Evolutionary conservation across 2,329 filamentous ascomycete genomes (phyloP), one percentile per base, ranked within the genome.

Genomic region (Claviceps paspali): DNA sequence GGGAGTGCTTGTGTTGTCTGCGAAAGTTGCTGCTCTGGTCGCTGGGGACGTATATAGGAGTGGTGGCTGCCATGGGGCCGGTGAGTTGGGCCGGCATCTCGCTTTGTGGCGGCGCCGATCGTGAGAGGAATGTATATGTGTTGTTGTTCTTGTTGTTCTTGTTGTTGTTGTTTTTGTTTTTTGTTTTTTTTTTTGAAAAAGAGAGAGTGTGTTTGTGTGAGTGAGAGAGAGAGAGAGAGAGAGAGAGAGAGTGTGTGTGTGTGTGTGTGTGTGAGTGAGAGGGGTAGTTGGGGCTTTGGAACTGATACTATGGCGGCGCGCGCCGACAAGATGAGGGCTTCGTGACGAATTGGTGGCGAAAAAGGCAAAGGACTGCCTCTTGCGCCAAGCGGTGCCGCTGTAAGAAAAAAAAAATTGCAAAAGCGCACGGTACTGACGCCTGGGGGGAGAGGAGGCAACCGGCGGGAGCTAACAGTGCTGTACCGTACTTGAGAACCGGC

Each of bases 1-100:
- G 63, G 29, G 71, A 73, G 53, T 76, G 71, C 47, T 76, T 76
- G 55, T 76, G 71, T 43, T 67, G 62, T 48, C 56, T 61, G 47
- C 53, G 55, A 39, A 54, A 49, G 38, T 48, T 52, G 41, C 50
- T 53, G 42, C 48, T 45, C 44, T 58, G 55, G 41, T 61, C 55
- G 48, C 50, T 51, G 39, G 50, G 47, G 44, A 60, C 49, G 49
- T 52, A 55, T 33, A 60, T 59, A 38, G 58, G 58, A 42, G 59
- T 55, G 48, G 49, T 56, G 45, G 52, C 50, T 44, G 55, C 49
- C 47, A 59, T 56, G 39, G 57, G 50, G 43, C 53, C 52, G 48
- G 56, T 57, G 41, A 60, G 41, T 53, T 60, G 58, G 43, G 58
- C 57, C 39, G 58, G 56, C 58, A 61, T 61, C 46, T 61, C 45